Conservation (phyloP, 305 asterid genomes). For the Fraxinus greggii region DNA sequence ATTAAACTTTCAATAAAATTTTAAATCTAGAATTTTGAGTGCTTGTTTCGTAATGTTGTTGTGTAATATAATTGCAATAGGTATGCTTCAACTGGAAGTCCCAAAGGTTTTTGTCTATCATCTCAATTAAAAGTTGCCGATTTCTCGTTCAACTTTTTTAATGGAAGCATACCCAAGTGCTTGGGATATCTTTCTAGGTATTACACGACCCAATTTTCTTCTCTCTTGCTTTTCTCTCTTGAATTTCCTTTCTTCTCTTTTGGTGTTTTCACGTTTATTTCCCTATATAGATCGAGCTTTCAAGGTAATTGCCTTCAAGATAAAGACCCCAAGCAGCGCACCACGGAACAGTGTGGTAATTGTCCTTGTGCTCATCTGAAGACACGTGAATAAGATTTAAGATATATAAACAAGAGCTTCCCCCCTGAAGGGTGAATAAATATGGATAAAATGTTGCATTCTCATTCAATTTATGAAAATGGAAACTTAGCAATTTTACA, state of each 20-base stretch:
- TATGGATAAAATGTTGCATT: background rate
- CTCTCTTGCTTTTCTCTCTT: conserved; percentile 9
- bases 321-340: conserved; percentile 73
- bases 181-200: conserved; percentile 76
- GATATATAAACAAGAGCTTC: background rate
- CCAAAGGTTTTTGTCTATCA: conserved; percentile 65
- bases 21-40: background rate
- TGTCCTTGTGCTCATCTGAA: conserved; percentile 14
- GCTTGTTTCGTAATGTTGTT: conserved; percentile 16
- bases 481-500: background rate
- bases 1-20: background rate
- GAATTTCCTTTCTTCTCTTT: background rate
- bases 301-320: conserved; percentile 85
- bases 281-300: conserved; percentile 57
- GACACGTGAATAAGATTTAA: background rate
- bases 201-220: background rate
- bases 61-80: conserved; percentile 35
- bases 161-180: conserved; percentile 84
- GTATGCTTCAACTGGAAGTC: conserved; percentile 52
- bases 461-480: conserved; percentile 3
- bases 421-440: background rate
- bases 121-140: conserved; percentile 69
- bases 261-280: conserved; percentile 11
- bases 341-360: conserved; percentile 72
- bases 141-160: conserved; percentile 75